These are phyloP conservation scores for Talaromyces sp. DNA, from an alignment of 2,329 filamentous ascomycete genomes.

Conservation along the genomic window DNA sequence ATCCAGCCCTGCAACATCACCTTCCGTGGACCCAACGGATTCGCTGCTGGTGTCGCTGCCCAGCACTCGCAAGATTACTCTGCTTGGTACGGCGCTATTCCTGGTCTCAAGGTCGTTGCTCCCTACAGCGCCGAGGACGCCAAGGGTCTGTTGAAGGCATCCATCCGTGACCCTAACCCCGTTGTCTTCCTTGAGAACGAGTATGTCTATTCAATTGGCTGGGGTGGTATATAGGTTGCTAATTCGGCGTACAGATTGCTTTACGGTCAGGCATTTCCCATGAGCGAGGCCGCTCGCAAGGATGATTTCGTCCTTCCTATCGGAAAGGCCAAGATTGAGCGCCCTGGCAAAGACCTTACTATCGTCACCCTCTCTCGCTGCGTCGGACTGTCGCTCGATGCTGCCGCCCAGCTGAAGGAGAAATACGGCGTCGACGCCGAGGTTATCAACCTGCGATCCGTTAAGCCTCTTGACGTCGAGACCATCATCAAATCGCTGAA, in stretches of 20 bases:
- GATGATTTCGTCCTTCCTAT: conserved; percentile 96
- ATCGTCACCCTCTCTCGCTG: conserved; percentile 92
- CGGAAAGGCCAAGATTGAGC: conserved; percentile 99
- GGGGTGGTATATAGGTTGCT: conserved; percentile 19
- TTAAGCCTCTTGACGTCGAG: conserved; percentile 96
- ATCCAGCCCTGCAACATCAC: conserved; percentile 99
- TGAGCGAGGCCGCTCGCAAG: conserved; percentile 94
- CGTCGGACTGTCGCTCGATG: conserved; percentile 83
- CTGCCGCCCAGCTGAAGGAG: conserved; percentile 87
- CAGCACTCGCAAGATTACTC: conserved; percentile 99
- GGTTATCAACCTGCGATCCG: conserved; percentile 94
- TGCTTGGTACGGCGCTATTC: conserved; percentile 97
- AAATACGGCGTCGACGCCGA: conserved; percentile 95
- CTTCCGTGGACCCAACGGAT: conserved; percentile 98
- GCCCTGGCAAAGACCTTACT: conserved; percentile 89
- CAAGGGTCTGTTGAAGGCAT: conserved; percentile 95
- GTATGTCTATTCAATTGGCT: conserved; percentile 25
- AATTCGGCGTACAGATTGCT: conserved; percentile 53
- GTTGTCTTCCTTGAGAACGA: conserved; percentile 88
- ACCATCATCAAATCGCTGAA: conserved; percentile 95
- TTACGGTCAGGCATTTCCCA: conserved; percentile 91
- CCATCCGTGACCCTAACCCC: conserved; percentile 96
- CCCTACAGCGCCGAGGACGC: conserved; percentile 97
- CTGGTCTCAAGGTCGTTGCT: conserved; percentile 91
- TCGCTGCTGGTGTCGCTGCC: conserved; percentile 88